Conservation (phyloP, 1,284 basidiomycete genomes). For the Phylloporus sp. region DNA sequence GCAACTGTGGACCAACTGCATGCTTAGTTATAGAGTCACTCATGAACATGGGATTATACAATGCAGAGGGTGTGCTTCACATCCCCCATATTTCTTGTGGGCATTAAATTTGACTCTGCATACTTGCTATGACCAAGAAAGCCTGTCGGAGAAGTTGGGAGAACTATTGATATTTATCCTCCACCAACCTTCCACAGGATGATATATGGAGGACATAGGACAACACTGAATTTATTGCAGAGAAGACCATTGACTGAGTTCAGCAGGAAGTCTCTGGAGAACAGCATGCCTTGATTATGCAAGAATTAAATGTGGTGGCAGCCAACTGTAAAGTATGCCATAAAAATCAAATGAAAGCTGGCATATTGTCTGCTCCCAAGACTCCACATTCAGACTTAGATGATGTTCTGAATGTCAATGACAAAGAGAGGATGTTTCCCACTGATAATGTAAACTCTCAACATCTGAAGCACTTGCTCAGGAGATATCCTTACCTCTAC, state of each 20-base stretch:
- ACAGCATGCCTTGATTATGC: not conserved
- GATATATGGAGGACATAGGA: not conserved
- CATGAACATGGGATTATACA: not conserved
- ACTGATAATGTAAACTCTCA: not conserved
- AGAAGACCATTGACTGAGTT: not conserved
- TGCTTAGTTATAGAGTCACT: not conserved
- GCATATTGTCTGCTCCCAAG: not conserved
- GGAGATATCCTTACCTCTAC: not conserved
- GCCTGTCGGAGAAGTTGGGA: not conserved
- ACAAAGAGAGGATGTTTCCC: not conserved
- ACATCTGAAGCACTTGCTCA: not conserved
- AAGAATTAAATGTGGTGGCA: not conserved
- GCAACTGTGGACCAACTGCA: conserved; percentile 1
- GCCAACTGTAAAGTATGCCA: conserved; percentile 1
- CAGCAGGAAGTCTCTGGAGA: not conserved
- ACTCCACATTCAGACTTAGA: not conserved
- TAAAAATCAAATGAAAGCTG: no score
- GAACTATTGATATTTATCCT: not conserved
- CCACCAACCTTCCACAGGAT: not conserved
- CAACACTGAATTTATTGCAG: not conserved
- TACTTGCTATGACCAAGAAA: not conserved
- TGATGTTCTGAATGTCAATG: not conserved
- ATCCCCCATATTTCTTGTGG: conserved; percentile 3
- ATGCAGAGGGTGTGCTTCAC: not conserved
- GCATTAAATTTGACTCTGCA: not conserved